A percentile compares a stretch with the other conserved stretches of the same genome.
phyloP scores from a whole-genome alignment of 345 rosid genomes.

The Brassica cretica region DNA sequence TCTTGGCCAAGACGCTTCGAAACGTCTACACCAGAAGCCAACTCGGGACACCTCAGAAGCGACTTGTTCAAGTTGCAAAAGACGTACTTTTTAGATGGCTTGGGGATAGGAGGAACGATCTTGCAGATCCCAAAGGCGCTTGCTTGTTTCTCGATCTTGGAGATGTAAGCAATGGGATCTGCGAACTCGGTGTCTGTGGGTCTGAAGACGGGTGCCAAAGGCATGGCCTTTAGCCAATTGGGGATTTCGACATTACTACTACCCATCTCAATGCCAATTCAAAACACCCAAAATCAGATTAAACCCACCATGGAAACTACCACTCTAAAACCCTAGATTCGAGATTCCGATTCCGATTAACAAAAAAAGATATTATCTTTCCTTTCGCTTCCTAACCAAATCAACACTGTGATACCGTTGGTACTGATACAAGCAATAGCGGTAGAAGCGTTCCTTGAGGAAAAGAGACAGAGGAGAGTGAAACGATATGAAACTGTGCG shows the following conservation, averaged over 20 bases:
- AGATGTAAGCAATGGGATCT: constrained; percentile 96
- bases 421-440: neutral
- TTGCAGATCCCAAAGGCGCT: constrained; percentile 94
- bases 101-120: constrained; percentile 92
- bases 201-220: constrained; percentile 83
- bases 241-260: constrained; percentile 70
- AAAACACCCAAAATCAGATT: constrained; percentile 8
- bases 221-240: constrained; percentile 82
- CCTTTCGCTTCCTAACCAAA: constrained; percentile 11
- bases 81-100: constrained; percentile 86
- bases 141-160: constrained; percentile 95
- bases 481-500: constrained; percentile 48
- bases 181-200: constrained; percentile 99
- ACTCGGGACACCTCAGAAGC: constrained; percentile 71
- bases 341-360: constrained; percentile 23
- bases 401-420: constrained; percentile 14
- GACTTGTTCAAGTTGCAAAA: constrained; percentile 79
- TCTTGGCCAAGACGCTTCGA: constrained; percentile 45
- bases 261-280: constrained; percentile 52
- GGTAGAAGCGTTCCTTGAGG: neutral
- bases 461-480: neutral
- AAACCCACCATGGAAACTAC: constrained; percentile 4
- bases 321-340: constrained; percentile 50
- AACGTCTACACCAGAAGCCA: constrained; percentile 49
- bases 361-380: neutral